A percentile compares a stretch with the other conserved stretches of the same genome.
These are phyloP conservation scores for Triticum aestivum DNA, from an alignment of 176 grass and related monocot genomes.

Conservation along the genomic window DNA sequence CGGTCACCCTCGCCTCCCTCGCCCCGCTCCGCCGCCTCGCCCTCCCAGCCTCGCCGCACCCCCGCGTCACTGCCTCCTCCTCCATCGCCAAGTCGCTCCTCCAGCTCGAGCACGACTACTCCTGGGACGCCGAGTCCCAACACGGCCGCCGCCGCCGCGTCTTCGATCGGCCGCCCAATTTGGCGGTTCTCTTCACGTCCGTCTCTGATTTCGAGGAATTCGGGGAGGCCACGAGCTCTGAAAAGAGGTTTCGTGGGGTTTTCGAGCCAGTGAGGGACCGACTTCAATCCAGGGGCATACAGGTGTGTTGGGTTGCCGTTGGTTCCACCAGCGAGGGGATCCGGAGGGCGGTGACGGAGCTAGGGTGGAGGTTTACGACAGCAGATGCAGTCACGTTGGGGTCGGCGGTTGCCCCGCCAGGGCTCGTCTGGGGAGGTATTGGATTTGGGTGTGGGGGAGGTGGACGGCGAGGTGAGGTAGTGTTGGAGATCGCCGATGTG, in stretches of 20 bases:
- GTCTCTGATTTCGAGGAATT: slow-evolving; percentile 28
- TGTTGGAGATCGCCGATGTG: slow-evolving; percentile 59
- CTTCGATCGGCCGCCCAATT: slow-evolving; percentile 45
- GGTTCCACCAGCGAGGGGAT: slow-evolving; percentile 15
- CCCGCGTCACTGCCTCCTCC: slow-evolving; percentile 23
- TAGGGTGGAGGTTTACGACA: slow-evolving; percentile 55
- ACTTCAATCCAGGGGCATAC: slow-evolving; percentile 37
- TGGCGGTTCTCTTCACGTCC: slow-evolving; percentile 55
- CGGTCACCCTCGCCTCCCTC: slow-evolving; percentile 48
- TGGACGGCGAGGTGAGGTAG: slow-evolving; percentile 40
- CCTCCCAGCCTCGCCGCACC: slow-evolving; percentile 12
- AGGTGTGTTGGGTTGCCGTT: slow-evolving; percentile 53
- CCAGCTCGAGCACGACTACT: slow-evolving; percentile 76
- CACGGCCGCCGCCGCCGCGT: slow-evolving; percentile 16
- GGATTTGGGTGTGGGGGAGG: slow-evolving; percentile 13
- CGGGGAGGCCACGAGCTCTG: neutral
- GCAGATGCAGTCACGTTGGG: slow-evolving; percentile 49
- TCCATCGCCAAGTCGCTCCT: slow-evolving; percentile 60
- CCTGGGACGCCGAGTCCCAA: slow-evolving; percentile 44
- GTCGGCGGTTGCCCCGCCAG: slow-evolving; percentile 40
- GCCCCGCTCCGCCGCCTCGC: slow-evolving; percentile 33
- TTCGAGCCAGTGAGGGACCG: slow-evolving; percentile 54
- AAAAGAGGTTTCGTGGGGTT: slow-evolving; percentile 20
- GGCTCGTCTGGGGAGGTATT: slow-evolving; percentile 46
- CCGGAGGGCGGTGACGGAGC: slow-evolving; percentile 35